A percentile compares a stretch with the other conserved stretches of the same genome.
Evolutionary conservation across 306 rosid species (phyloP).

Genomic region (Abrus pulchellus): DNA sequence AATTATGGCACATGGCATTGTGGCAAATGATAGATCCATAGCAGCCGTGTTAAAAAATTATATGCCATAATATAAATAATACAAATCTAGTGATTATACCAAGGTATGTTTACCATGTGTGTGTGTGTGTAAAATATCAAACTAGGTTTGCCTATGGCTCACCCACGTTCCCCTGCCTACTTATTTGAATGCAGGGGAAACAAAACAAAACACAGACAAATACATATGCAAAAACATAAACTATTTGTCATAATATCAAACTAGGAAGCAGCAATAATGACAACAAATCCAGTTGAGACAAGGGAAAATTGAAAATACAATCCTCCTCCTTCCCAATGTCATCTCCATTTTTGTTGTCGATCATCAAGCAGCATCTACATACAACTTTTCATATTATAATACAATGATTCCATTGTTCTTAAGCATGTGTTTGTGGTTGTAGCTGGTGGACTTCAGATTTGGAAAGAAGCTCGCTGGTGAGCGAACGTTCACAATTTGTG

Average conservation of each 20-base stretch:
- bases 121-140: neutral
- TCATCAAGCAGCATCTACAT: neutral
- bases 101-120: no score
- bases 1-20: conserved; percentile 28
- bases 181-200: neutral
- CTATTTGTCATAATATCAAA: neutral
- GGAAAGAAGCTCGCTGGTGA: conserved; percentile 74
- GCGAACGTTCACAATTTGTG: conserved; percentile 94
- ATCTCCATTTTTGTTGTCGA: neutral
- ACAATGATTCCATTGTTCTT: conserved; percentile 31
- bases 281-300: neutral
- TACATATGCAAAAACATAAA: neutral
- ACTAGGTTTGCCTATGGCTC: neutral
- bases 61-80: neutral
- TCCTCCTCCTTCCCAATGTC: neutral
- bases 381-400: conserved; percentile 36
- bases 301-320: neutral
- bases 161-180: neutral
- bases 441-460: conserved; percentile 94
- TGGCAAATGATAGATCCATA: neutral
- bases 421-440: conserved; percentile 44
- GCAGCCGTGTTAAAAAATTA: neutral
- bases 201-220: neutral
- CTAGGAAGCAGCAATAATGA: conserved; percentile 13
- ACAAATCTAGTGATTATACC: neutral